Percentiles rank a stretch among this genome's conserved stretches.
These are phyloP conservation scores for Aquilaria yunnanensis DNA, from an alignment of 345 rosid species.

Conservation along the genomic window DNA sequence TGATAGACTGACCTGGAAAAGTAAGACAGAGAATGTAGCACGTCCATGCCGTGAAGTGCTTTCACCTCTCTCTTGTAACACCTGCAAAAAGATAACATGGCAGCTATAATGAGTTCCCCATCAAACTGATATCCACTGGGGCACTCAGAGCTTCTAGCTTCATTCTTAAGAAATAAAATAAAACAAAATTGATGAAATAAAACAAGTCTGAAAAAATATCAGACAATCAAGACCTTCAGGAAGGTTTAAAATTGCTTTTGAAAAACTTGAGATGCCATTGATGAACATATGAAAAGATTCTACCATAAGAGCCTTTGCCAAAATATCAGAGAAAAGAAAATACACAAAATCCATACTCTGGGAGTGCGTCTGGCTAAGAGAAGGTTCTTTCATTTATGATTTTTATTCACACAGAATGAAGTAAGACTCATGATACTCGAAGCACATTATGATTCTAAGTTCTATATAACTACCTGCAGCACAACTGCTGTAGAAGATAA, in stretches of 20 bases:
- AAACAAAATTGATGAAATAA: background rate
- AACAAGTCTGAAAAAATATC: background rate
- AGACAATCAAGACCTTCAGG: conserved; percentile 1
- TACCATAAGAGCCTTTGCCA: background rate
- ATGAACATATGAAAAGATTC: background rate
- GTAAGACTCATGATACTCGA: conserved; percentile 9
- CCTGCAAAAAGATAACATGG: conserved; percentile 40
- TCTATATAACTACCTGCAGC: conserved; percentile 54
- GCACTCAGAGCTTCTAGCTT: conserved; percentile 7
- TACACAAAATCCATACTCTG: conserved; percentile 12
- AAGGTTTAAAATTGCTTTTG: conserved; percentile 1
- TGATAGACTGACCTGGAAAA: conserved; percentile 69
- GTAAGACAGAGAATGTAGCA: conserved; percentile 95
- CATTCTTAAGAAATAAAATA: background rate
- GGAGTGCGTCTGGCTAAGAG: conserved; percentile 10
- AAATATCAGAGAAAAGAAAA: conserved; percentile 1
- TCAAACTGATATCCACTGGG: conserved; percentile 2
- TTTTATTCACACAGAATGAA: background rate
- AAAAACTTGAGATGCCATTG: background rate
- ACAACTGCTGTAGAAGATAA: conserved; percentile 98
- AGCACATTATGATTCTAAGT: conserved; percentile 8
- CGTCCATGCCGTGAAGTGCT: conserved; percentile 99
- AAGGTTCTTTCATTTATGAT: background rate
- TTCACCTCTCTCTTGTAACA: conserved; percentile 97
- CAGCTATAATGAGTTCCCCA: conserved; percentile 13